phyloP scores from a whole-genome alignment of 73 alveolate species.

The Symbiodinium natans region DNA sequence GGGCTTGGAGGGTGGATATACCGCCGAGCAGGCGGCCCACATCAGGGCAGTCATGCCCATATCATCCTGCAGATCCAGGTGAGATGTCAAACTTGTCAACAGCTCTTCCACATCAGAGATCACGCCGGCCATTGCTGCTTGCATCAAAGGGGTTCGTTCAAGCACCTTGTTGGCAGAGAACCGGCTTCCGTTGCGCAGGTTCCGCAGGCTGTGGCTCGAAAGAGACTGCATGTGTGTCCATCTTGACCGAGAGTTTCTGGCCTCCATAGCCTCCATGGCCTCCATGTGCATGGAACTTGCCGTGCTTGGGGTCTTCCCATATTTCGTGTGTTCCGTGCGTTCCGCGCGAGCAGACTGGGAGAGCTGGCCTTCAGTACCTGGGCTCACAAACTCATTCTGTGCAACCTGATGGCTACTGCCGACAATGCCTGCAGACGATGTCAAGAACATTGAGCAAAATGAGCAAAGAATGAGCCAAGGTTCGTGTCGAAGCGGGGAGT shows the following conservation, averaged over 20 bases:
- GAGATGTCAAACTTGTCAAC: neutral
- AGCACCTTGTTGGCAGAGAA: neutral
- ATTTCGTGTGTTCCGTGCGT: too few species aligned
- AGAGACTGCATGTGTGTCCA: neutral
- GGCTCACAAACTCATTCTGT: too few species aligned
- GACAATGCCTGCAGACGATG: too few species aligned
- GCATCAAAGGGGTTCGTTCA: conserved; percentile 34
- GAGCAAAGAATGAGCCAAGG: too few species aligned
- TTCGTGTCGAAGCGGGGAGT: neutral
- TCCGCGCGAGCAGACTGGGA: too few species aligned
- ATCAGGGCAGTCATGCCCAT: conserved; percentile 76
- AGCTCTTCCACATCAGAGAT: conserved; percentile 26
- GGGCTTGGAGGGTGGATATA: conserved; percentile 38
- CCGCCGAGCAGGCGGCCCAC: conserved; percentile 58
- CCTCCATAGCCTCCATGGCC: too few species aligned
- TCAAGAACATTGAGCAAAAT: too few species aligned
- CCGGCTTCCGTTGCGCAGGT: neutral
- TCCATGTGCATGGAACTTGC: too few species aligned
- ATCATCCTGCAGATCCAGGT: conserved; percentile 25
- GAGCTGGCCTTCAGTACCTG: too few species aligned
- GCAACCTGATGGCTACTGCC: too few species aligned
- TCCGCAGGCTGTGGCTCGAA: neutral
- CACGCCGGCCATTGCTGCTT: conserved; percentile 65
- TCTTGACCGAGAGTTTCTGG: neutral
- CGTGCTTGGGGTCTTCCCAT: too few species aligned